Conservation (phyloP, 2,329 filamentous ascomycete genomes). For the Neofusicoccum parvum region DNA sequence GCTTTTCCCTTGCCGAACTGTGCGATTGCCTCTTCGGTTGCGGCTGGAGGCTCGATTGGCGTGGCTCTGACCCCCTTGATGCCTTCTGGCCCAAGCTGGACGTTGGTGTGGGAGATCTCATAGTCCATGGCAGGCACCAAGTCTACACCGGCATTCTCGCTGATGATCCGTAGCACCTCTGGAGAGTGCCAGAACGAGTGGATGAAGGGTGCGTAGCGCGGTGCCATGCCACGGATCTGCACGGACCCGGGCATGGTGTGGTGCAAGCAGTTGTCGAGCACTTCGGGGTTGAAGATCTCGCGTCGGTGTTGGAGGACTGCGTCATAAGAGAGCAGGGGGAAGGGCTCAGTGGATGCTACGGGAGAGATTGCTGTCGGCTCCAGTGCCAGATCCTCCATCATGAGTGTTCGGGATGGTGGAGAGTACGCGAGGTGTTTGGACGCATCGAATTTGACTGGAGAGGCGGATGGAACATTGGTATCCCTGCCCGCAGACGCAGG, state of each 20-base stretch:
- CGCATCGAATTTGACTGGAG: conserved; percentile 9
- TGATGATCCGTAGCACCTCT: conserved; percentile 51
- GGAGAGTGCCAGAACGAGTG: conserved; percentile 45
- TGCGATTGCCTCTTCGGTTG: neutral
- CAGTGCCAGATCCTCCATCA: conserved; percentile 19
- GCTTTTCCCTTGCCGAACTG: neutral
- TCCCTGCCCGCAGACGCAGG: neutral
- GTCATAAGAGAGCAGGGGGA: conserved; percentile 23
- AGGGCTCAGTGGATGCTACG: conserved; percentile 22
- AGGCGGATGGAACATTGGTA: neutral
- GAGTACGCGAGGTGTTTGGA: conserved; percentile 21
- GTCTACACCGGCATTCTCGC: conserved; percentile 57
- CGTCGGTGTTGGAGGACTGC: conserved; percentile 21
- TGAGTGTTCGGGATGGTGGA: conserved; percentile 1
- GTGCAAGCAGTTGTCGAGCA: conserved; percentile 21
- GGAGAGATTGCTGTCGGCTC: neutral
- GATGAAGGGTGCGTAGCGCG: conserved; percentile 24
- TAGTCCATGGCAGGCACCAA: conserved; percentile 57
- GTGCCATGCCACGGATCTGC: conserved; percentile 22
- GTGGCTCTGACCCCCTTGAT: neutral
- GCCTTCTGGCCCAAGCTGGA: neutral
- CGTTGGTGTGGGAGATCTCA: conserved; percentile 60
- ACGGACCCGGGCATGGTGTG: neutral
- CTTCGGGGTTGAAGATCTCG: conserved; percentile 23
- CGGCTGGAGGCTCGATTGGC: neutral